Evolutionary conservation across 768 basidiomycete species (phyloP).

Genomic region (Boletellus ananas): DNA sequence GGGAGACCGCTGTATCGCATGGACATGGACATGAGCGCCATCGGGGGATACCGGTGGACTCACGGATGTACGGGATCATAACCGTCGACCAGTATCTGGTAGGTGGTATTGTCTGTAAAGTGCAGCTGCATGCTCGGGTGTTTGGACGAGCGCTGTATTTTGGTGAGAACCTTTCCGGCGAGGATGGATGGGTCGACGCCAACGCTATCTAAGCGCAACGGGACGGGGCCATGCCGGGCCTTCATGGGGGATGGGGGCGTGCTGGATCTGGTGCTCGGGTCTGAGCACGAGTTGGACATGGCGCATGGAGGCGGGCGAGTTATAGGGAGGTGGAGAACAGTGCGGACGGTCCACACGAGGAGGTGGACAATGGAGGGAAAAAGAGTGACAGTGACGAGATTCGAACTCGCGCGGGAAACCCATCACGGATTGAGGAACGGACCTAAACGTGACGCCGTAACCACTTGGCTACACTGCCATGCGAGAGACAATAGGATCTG

Average conservation of each 20-base stretch:
- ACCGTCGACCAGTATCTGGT: constrained; percentile 58
- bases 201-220: constrained; percentile 29
- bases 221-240: constrained; percentile 31
- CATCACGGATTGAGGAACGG: constrained; percentile 43
- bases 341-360: constrained; percentile 5
- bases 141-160: constrained; percentile 37
- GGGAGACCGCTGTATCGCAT: constrained; percentile 42
- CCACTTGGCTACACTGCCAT: constrained; percentile 57
- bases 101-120: constrained; percentile 41
- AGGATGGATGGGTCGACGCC: constrained; percentile 41
- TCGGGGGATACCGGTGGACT: constrained; percentile 1
- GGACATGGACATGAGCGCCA: background rate
- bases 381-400: constrained; percentile 53
- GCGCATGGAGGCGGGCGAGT: background rate
- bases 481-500: fast-evolving
- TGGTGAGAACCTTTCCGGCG: constrained; percentile 42
- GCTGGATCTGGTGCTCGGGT: constrained; percentile 12
- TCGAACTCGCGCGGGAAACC: constrained; percentile 58
- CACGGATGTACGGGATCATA: constrained; percentile 51
- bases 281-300: constrained; percentile 12
- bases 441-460: constrained; percentile 60
- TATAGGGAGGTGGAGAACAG: constrained; percentile 1
- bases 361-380: constrained; percentile 13
- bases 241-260: constrained; percentile 25
- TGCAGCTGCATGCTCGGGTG: constrained; percentile 48